Conservation (phyloP, 768 basidiomycete genomes). For the Rhizopogon salebrosus region DNA sequence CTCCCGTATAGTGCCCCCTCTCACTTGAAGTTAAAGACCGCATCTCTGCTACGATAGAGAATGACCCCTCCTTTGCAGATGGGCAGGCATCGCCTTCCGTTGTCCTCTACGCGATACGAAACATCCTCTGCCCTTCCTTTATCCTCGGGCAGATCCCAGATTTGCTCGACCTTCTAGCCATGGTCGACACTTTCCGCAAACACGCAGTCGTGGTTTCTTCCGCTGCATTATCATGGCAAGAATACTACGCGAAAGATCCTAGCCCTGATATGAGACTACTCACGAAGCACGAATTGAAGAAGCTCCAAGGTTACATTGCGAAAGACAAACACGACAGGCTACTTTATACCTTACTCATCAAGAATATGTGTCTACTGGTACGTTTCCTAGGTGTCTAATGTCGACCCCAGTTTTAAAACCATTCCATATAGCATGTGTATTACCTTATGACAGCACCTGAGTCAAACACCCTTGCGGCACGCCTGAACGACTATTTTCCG, state of each 20-base stretch:
- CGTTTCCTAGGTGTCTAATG: background rate
- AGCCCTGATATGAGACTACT: constrained; percentile 14
- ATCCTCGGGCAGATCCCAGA: constrained; percentile 27
- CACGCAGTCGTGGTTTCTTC: constrained; percentile 11
- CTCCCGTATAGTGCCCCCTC: background rate
- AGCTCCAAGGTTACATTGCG: constrained; percentile 8
- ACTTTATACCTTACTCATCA: constrained; percentile 19
- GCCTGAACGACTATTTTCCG: constrained; percentile 24
- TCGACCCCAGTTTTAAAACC: background rate
- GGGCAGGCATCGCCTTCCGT: constrained; percentile 10
- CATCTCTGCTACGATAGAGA: background rate
- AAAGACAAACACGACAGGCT: constrained; percentile 12
- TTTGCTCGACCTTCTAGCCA: constrained; percentile 18
- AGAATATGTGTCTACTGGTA: constrained; percentile 17
- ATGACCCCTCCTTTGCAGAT: background rate
- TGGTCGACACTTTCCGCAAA: constrained; percentile 19
- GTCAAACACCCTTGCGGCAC: constrained; percentile 14
- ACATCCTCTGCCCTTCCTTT: constrained; percentile 24
- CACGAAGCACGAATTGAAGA: constrained; percentile 10
- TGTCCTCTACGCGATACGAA: constrained; percentile 23
- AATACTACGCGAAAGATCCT: constrained; percentile 13
- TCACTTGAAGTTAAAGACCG: constrained; percentile 2
- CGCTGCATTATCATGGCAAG: constrained; percentile 22
- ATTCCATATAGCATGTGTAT: constrained; percentile 20
- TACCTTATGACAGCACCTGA: constrained; percentile 24